Conservation (phyloP, 1,284 basidiomycete genomes). For the Ustilago lituana region DNA sequence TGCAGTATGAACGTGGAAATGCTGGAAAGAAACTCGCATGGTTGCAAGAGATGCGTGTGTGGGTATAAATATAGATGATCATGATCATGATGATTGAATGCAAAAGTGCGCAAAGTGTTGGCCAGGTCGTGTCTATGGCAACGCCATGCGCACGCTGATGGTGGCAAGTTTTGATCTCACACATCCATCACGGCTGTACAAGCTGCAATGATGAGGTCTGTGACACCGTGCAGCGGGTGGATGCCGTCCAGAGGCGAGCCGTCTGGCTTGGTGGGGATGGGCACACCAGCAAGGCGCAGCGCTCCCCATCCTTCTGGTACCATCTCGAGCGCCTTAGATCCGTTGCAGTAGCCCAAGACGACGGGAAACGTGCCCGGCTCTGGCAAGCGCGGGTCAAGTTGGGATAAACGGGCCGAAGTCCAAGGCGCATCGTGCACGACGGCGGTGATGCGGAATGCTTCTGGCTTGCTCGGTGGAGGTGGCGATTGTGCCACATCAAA, state of each 20-base stretch:
- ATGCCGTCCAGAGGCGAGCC: conserved; percentile 12
- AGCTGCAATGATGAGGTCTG: conserved; percentile 48
- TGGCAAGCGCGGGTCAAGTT: conserved; percentile 33
- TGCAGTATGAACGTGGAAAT: too few species aligned
- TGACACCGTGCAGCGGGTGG: conserved; percentile 39
- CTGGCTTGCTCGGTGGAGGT: neutral
- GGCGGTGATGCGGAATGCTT: conserved; percentile 47
- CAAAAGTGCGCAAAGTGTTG: too few species aligned
- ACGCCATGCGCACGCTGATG: too few species aligned
- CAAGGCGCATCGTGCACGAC: conserved; percentile 45
- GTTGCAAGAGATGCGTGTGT: too few species aligned
- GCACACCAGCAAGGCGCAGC: conserved; percentile 25
- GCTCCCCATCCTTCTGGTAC: conserved; percentile 52
- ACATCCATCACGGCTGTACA: conserved; percentile 52
- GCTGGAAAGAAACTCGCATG: too few species aligned
- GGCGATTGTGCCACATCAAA: conserved; percentile 6
- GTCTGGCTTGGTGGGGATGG: conserved; percentile 14
- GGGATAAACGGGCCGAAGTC: conserved; percentile 4
- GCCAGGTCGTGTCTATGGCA: too few species aligned
- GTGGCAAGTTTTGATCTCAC: conserved; percentile 21
- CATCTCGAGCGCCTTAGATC: conserved; percentile 37
- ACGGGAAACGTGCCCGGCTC: conserved; percentile 49
- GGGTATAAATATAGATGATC: too few species aligned
- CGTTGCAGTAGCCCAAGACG: conserved; percentile 53
- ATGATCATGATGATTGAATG: too few species aligned